A percentile compares a stretch with the other conserved stretches of the same genome.
phyloP scores from a whole-genome alignment of 139 green algal species.

The Microglena sp. region DNA sequence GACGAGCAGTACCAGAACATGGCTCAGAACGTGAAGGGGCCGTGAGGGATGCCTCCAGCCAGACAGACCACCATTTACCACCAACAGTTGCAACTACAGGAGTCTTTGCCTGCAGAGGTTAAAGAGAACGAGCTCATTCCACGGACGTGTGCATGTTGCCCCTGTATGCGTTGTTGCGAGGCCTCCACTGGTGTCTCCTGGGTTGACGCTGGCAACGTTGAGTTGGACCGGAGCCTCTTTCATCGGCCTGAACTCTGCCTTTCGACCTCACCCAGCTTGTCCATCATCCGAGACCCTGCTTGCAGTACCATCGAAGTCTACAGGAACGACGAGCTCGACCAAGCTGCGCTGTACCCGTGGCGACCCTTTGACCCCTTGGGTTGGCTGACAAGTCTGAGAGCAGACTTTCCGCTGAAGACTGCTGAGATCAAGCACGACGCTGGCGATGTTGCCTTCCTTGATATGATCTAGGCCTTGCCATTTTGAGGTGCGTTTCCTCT shows the following conservation, averaged over 20 bases:
- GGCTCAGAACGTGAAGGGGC: background rate
- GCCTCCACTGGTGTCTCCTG: conserved; percentile 69
- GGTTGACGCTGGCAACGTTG: conserved; percentile 75
- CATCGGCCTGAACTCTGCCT: conserved; percentile 67
- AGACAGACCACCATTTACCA: background rate
- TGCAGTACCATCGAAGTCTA: conserved; percentile 84
- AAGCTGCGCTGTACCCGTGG: conserved; percentile 79
- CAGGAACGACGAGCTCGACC: conserved; percentile 77
- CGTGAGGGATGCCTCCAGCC: background rate
- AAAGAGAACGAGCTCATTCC: conserved; percentile 88
- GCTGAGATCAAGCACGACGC: conserved; percentile 95
- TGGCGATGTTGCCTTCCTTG: conserved; percentile 82
- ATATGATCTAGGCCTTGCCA: conserved; percentile 51
- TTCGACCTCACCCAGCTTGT: conserved; percentile 77
- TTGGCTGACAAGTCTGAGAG: conserved; percentile 57
- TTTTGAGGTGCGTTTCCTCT: conserved; percentile 66
- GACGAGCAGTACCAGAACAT: conserved; percentile 1
- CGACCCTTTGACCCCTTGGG: conserved; percentile 84
- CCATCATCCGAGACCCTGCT: conserved; percentile 72
- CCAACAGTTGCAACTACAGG: conserved; percentile 30
- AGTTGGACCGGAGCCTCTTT: conserved; percentile 71
- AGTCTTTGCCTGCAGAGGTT: conserved; percentile 90
- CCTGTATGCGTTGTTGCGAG: conserved; percentile 76
- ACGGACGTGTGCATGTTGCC: conserved; percentile 87
- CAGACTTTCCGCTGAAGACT: conserved; percentile 63